Evolutionary conservation across 805 yeast species (phyloP).

Genomic region (Saccharomycopsis vini): DNA sequence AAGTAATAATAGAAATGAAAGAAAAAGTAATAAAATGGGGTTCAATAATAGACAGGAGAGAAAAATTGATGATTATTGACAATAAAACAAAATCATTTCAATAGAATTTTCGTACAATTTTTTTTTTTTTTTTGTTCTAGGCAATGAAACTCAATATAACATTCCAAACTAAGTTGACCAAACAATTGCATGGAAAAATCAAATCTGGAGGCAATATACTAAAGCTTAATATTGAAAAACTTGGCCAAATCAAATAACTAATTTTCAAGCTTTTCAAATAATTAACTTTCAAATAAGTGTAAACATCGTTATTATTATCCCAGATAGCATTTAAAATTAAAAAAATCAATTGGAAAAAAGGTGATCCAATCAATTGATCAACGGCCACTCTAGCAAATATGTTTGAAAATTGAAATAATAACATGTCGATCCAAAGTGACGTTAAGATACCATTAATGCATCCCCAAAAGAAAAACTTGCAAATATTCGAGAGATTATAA

Average conservation of each 20-base stretch:
- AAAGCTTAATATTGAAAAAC: constrained; percentile 43
- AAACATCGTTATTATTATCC: constrained; percentile 36
- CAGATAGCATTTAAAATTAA: constrained; percentile 41
- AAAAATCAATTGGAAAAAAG: constrained; percentile 44
- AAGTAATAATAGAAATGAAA: neutral
- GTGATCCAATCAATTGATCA: constrained; percentile 50
- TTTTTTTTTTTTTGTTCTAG: neutral
- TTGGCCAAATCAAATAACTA: constrained; percentile 53
- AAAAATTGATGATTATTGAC: neutral
- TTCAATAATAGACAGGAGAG: too few relatives aligned
- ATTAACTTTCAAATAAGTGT: constrained; percentile 28
- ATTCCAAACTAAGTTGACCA: constrained; percentile 49
- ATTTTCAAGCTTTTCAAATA: constrained; percentile 41
- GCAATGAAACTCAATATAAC: constrained; percentile 35
- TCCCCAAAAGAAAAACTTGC: constrained; percentile 55
- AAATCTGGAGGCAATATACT: constrained; percentile 37
- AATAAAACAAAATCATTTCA: neutral
- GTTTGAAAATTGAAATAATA: constrained; percentile 31
- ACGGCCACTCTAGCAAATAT: constrained; percentile 33
- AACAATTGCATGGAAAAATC: constrained; percentile 51
- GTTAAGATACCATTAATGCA: constrained; percentile 47
- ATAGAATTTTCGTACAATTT: too few relatives aligned
- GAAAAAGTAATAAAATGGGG: neutral
- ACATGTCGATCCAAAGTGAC: constrained; percentile 44
- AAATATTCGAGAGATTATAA: constrained; percentile 7